Percentiles rank a stretch among this genome's conserved stretches.
These are phyloP conservation scores for Penicillium polonicum DNA, from an alignment of 2,329 filamentous ascomycete genomes.

Conservation along the genomic window DNA sequence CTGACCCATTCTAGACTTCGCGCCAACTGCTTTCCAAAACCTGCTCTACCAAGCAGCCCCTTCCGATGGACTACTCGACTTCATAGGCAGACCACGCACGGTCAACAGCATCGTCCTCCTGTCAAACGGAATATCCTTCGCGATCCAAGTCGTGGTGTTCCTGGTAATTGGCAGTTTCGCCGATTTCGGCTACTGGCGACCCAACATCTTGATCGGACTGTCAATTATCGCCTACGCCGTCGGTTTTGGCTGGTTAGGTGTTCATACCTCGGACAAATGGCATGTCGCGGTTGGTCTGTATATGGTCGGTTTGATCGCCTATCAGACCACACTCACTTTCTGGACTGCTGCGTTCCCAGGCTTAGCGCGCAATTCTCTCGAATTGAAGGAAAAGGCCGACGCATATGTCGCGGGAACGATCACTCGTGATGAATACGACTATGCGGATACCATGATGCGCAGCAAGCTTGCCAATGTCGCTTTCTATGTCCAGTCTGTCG, in stretches of 20 bases:
- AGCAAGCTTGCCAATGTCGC: slow-evolving; percentile 63
- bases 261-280: slow-evolving; percentile 62
- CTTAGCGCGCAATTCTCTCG: slow-evolving; percentile 54
- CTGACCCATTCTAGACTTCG: slow-evolving; percentile 49
- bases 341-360: slow-evolving; percentile 66
- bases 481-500: slow-evolving; percentile 63
- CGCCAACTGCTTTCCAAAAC: slow-evolving; percentile 64
- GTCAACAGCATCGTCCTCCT: slow-evolving; percentile 66
- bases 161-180: slow-evolving; percentile 49
- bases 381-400: slow-evolving; percentile 52
- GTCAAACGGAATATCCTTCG: slow-evolving; percentile 66
- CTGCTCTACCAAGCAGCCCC: slow-evolving; percentile 61
- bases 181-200: slow-evolving; percentile 65
- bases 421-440: slow-evolving; percentile 59
- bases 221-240: slow-evolving; percentile 62
- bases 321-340: slow-evolving; percentile 66
- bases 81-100: slow-evolving; percentile 58
- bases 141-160: slow-evolving; percentile 59
- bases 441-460: slow-evolving; percentile 60
- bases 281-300: slow-evolving; percentile 61
- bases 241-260: slow-evolving; percentile 67
- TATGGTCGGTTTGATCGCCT: slow-evolving; percentile 64
- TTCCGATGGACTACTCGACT: slow-evolving; percentile 52
- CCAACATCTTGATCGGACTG: slow-evolving; percentile 61
- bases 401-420: slow-evolving; percentile 55